Evolutionary conservation across 2,329 filamentous ascomycete species (phyloP).

Genomic region (Hypoxylon sp.): DNA sequence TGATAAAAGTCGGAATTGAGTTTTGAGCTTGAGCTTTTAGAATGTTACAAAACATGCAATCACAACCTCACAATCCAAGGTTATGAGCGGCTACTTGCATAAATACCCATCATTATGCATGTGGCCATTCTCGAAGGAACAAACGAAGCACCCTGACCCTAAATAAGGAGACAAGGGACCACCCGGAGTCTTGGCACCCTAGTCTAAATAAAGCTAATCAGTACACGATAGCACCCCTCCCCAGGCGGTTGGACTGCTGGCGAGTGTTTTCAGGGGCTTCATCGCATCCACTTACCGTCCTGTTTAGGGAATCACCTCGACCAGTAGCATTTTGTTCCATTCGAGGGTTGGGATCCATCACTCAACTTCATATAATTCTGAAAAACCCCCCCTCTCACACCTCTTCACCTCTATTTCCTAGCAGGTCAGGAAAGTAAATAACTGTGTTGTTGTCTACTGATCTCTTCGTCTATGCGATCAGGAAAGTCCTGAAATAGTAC

Average conservation of each 20-base stretch:
- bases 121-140: conserved; percentile 21
- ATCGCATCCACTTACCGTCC: conserved; percentile 44
- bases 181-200: conserved; percentile 38
- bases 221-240: conserved; percentile 35
- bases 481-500: conserved; percentile 4
- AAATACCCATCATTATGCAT: conserved; percentile 23
- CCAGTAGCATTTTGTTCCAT: conserved; percentile 46
- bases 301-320: conserved; percentile 44
- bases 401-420: conserved; percentile 25
- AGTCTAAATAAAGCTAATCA: conserved; percentile 32
- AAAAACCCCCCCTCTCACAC: conserved; percentile 36
- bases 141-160: conserved; percentile 35
- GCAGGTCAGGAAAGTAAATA: conserved; percentile 24
- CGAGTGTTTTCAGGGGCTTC: conserved; percentile 46
- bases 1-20: conserved; percentile 30
- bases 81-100: conserved; percentile 32
- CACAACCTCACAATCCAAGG: conserved; percentile 15
- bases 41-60: conserved; percentile 20
- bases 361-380: conserved; percentile 45
- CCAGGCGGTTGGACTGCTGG: conserved; percentile 33
- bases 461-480: conserved; percentile 14
- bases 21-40: conserved; percentile 18
- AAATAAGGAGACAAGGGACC: conserved; percentile 35
- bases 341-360: conserved; percentile 41
- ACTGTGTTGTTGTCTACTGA: conserved; percentile 3